Evolutionary conservation across 2,329 filamentous ascomycete genomes (phyloP).

Genomic region (Fusarium stilboides): DNA sequence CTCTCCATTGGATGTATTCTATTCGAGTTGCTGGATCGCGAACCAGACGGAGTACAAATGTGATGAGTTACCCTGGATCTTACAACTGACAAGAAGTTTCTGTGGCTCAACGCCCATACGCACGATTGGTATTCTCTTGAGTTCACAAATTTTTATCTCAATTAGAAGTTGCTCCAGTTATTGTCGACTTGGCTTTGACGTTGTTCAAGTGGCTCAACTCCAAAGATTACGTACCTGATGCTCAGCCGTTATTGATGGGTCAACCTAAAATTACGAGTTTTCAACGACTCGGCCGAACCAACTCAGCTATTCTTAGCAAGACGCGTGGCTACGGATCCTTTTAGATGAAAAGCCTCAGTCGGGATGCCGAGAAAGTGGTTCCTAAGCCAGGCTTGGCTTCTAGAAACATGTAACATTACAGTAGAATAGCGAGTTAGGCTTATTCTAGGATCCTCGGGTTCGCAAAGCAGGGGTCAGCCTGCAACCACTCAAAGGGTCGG

Average conservation of each 20-base stretch:
- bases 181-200: constrained; percentile 12
- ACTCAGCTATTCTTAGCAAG: constrained; percentile 32
- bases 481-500: constrained; percentile 33
- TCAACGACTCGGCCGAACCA: constrained; percentile 9
- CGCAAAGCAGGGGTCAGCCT: constrained; percentile 32
- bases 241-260: constrained; percentile 1
- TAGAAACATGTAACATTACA: constrained; percentile 32
- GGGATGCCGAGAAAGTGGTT: constrained; percentile 15
- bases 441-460: constrained; percentile 25
- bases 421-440: constrained; percentile 9
- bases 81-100: no score
- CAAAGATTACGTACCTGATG: constrained; percentile 1
- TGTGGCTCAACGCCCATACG: no score
- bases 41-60: no score
- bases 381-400: constrained; percentile 18
- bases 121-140: no score
- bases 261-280: not conserved
- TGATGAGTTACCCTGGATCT: no score
- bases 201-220: constrained; percentile 4
- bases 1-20: no score
- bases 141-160: no score
- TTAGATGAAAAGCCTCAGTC: constrained; percentile 9
- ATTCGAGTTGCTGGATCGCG: no score
- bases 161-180: not conserved
- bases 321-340: not conserved